Evolutionary conservation across 257 asterid species (phyloP), one percentile per base, ranked within the genome.

Genomic region (Solanum pennellii): DNA sequence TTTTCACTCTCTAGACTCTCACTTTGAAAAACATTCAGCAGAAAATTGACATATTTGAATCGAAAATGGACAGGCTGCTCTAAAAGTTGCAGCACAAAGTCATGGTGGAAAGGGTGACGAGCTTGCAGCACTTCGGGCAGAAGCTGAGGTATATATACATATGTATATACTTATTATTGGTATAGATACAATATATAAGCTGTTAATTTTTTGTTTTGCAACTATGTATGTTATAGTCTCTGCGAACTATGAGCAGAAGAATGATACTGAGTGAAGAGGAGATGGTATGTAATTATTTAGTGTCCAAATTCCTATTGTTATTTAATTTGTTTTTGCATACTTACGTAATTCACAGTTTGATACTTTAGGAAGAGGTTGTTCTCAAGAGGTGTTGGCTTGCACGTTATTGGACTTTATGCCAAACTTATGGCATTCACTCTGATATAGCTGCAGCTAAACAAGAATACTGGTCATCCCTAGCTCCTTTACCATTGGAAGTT

Each of bases 331-430:
- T 83, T 88, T 86, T 89, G 65, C 87, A 74, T 83, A 87, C 91
- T 91, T 91, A 89, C 69, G 89, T 91, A 87, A 92, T 91, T 93
- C 87, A 89, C 90, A 89, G 92, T 90, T 88, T 90, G 79, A 86
- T 86, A 86, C 90, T 90, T 89, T 89, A 95, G 99, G 99, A 97
- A 90, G 99, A 94, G 92, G 95, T 97, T 84, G 93, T 93, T 89
- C 95, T 97, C 87, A 97, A 95, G 94, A 93, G 98, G 93, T 94
- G 95, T 87, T 95, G 99, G 99, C 98, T 97, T 87, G 96, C 99
- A 87, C 94, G 96, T 20, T 92, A 91, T 91, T 97, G 99, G 99
- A 90, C 92, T 87, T 90, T 95, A 89, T 97, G 99, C 45, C 86
- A 91, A 73, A 92, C 86, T 59, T 88, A 92, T 83, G 99, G 99